Evolutionary conservation across 2,329 filamentous ascomycete genomes (phyloP), one percentile per base, ranked within the genome.

Genomic region (Fusarium keratoplasticum): DNA sequence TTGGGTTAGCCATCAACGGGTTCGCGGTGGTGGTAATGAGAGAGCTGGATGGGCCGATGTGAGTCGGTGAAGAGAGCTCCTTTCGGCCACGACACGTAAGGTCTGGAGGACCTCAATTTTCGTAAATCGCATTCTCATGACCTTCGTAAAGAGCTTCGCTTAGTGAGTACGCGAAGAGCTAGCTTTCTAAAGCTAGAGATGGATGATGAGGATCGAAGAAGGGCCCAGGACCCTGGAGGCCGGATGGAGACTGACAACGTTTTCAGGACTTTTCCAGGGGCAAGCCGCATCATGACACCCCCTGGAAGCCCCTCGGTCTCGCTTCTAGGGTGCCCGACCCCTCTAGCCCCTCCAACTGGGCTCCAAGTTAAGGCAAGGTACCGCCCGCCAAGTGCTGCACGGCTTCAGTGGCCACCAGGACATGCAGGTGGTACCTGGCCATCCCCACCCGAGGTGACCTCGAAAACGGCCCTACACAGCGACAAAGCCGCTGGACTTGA

Each of bases 401-500:
- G 47, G 50, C 65, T 67, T 52, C 31, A 63, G 33, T 64, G 35
- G 58, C 44, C 64, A 58, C 64, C 59, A 50, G 65, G 50, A 35
- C 47, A 66, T 74, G 73, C 71, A 71, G 59, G 62, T 50, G 55
- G 66, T 69, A 72, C 61, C 69, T 66, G 66, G 52, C 52, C 59
- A 29, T 61, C 64, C 22, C 71, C 71, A 74, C 71, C 65, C 11
- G n/a, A 63, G 33, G 59, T 64, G 70, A 47, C 66, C 52, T 59
- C 54, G 47, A 73, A 73, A 73, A 71, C 68, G 72, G 65, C 62
- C 69, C 63, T 73, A 66, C 42, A 50, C 60, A 70, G 65, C 42
- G 62, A 70, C 47, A 70, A 31, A 75, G 72, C 72, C 72, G 61
- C 66, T 61, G 72, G 64, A 54, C 27, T 54, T 27, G 50, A 33